These are phyloP conservation scores for Sugiyamaella sp. DNA, from an alignment of 1,139 yeast genomes.

Conservation along the genomic window DNA sequence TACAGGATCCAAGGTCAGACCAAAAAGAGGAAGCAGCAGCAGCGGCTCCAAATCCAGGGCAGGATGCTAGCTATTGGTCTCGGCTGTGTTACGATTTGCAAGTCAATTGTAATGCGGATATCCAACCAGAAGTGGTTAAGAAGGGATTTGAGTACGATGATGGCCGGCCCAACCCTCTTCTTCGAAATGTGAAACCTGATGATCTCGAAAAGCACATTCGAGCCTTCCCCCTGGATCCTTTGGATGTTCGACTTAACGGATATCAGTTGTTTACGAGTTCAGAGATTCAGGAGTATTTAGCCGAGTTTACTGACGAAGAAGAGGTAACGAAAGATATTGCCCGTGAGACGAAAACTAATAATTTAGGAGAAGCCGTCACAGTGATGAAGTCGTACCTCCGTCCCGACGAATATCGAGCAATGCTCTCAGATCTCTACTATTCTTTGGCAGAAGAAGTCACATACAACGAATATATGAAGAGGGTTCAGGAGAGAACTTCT, in stretches of 20 bases:
- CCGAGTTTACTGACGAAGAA: neutral
- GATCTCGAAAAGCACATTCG: neutral
- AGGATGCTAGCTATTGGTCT: too few relatives aligned
- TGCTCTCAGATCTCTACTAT: slow-evolving; percentile 27
- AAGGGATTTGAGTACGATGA: neutral
- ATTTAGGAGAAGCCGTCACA: slow-evolving; percentile 9
- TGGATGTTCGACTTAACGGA: slow-evolving; percentile 14
- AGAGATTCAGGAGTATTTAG: neutral
- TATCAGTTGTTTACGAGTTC: neutral
- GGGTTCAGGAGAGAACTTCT: neutral
- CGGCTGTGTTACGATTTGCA: too few relatives aligned
- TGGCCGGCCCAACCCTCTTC: neutral
- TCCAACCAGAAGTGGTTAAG: neutral
- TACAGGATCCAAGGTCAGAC: too few relatives aligned
- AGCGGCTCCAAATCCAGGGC: too few relatives aligned
- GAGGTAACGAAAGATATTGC: neutral
- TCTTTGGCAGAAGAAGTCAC: slow-evolving; percentile 18
- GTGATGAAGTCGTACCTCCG: slow-evolving; percentile 22
- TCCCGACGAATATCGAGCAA: slow-evolving; percentile 25
- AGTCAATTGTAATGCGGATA: too few relatives aligned
- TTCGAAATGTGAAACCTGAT: neutral
- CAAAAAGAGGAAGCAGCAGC: too few relatives aligned
- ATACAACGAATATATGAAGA: neutral
- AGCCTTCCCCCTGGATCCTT: neutral
- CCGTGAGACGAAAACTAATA: slow-evolving; percentile 3